Evolutionary conservation across 768 basidiomycete genomes (phyloP).

Genomic region (Cyathus striatus): DNA sequence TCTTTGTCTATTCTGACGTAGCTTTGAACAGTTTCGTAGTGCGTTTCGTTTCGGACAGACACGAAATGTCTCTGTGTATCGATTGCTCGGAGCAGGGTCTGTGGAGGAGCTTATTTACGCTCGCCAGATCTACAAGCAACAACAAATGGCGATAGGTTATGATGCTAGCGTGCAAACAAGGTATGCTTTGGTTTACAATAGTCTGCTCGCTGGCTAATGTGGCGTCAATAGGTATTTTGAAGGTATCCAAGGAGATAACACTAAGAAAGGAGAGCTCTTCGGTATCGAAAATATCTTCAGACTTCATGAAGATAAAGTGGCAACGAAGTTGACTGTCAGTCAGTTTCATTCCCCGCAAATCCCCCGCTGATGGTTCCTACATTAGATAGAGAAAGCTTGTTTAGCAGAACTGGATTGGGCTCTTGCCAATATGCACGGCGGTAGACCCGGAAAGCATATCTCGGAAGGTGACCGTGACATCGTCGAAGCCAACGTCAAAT

Average conservation of each 20-base stretch:
- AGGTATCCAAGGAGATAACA: constrained; percentile 75
- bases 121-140: constrained; percentile 89
- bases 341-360: too few relatives aligned
- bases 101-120: constrained; percentile 87
- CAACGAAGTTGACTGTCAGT: constrained; percentile 71
- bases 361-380: too few relatives aligned
- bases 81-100: constrained; percentile 82
- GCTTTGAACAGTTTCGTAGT: constrained; percentile 17
- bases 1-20: background rate
- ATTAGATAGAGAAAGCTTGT: constrained; percentile 76
- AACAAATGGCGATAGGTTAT: constrained; percentile 90
- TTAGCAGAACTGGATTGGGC: constrained; percentile 80
- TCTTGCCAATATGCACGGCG: constrained; percentile 55
- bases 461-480: constrained; percentile 30
- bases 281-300: constrained; percentile 84
- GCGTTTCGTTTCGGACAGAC: constrained; percentile 86
- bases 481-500: constrained; percentile 40
- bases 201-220: background rate
- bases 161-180: constrained; percentile 80
- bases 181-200: constrained; percentile 21
- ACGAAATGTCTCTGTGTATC: constrained; percentile 79
- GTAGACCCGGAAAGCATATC: constrained; percentile 26
- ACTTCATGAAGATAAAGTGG: constrained; percentile 61
- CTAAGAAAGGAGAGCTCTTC: constrained; percentile 76
- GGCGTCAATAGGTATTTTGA: constrained; percentile 57